Conservation (phyloP, 371 early-diverging fungal genomes). For the Batrachochytrium dendrobatidis region DNA sequence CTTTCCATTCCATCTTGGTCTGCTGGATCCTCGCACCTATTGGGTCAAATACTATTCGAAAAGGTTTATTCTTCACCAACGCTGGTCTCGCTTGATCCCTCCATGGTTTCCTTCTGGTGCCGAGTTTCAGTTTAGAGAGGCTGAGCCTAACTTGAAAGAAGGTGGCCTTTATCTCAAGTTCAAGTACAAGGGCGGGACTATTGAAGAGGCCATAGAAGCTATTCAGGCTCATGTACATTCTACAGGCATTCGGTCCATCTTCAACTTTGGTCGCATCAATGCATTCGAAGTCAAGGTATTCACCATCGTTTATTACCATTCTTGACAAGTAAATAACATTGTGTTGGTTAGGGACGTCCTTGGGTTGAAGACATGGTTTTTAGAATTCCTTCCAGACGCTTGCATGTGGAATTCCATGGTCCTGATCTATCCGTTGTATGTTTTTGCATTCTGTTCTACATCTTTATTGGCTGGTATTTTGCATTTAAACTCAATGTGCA, state of each 20-base stretch:
- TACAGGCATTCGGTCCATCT: constrained; percentile 16
- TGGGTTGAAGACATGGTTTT: constrained; percentile 81
- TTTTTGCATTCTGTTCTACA: not conserved
- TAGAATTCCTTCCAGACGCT: constrained; percentile 56
- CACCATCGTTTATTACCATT: not conserved
- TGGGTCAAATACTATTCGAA: constrained; percentile 20
- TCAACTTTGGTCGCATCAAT: constrained; percentile 17
- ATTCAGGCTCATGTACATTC: constrained; percentile 16
- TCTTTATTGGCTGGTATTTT: not conserved
- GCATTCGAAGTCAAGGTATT: constrained; percentile 20
- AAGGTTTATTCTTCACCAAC: constrained; percentile 3
- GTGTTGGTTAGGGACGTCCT: constrained; percentile 55
- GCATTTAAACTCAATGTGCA: not conserved
- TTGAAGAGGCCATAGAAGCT: constrained; percentile 21
- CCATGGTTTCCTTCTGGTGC: constrained; percentile 17
- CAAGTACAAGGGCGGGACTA: constrained; percentile 27
- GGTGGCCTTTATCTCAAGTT: constrained; percentile 43
- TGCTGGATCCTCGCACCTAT: constrained; percentile 17
- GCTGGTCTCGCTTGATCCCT: constrained; percentile 24
- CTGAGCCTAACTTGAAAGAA: constrained; percentile 38
- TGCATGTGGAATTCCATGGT: constrained; percentile 69
- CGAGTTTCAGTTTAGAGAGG: constrained; percentile 24
- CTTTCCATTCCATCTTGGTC: constrained; percentile 26
- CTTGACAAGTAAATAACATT: not conserved
- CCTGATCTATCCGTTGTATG: constrained; percentile 35